phyloP scores from a whole-genome alignment of 2,329 filamentous ascomycete species.

The Chalara sp. region DNA sequence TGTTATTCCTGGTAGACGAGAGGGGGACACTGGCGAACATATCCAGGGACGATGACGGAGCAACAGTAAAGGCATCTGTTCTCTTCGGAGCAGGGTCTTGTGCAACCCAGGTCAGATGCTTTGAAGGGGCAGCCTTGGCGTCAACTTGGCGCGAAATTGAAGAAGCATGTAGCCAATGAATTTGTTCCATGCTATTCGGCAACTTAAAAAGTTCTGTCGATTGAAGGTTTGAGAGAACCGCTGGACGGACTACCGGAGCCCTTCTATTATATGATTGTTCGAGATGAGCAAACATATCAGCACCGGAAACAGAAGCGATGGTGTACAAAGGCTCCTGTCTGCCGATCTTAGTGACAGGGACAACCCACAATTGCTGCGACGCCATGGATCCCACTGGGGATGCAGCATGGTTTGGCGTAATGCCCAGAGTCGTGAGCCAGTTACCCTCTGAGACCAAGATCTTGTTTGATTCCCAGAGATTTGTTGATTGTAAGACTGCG shows the following conservation, averaged over 20 bases:
- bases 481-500: neutral
- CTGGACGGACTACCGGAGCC: constrained; percentile 1
- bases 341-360: neutral
- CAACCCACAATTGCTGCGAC: neutral
- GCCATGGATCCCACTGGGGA: neutral
- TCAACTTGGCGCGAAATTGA: constrained; percentile 1
- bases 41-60: neutral
- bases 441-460: neutral
- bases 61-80: neutral
- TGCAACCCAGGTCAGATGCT: neutral
- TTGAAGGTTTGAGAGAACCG: constrained; percentile 7
- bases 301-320: neutral
- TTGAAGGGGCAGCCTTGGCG: neutral
- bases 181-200: neutral
- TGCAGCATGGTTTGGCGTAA: too few relatives aligned
- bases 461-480: neutral
- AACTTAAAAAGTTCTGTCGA: constrained; percentile 13
- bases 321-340: neutral
- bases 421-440: neutral
- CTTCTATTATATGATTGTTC: constrained; percentile 6
- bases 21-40: neutral
- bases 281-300: constrained; percentile 14
- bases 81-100: neutral
- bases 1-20: neutral
- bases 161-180: constrained; percentile 11